These are phyloP conservation scores for Lactarius deliciosus DNA, from an alignment of 768 basidiomycete species.

Conservation along the genomic window DNA sequence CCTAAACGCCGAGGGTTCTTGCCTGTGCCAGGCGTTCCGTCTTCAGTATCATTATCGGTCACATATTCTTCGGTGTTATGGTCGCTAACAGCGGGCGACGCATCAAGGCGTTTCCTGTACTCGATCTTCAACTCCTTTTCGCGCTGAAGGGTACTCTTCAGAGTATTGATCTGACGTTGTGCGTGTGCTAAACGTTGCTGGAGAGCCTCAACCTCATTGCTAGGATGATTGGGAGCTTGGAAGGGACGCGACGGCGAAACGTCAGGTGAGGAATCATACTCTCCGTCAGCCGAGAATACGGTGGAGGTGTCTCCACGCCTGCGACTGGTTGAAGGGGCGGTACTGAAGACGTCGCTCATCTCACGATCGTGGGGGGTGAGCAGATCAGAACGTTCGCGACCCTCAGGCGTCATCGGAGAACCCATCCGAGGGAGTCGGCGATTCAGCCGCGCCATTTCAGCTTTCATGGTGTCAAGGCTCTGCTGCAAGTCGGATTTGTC, in stretches of 20 bases:
- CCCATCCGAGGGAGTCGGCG: conserved; percentile 64
- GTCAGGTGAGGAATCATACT: conserved; percentile 57
- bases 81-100: conserved; percentile 43
- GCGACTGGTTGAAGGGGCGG: conserved; percentile 57
- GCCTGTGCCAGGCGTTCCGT: conserved; percentile 21
- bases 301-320: conserved; percentile 54
- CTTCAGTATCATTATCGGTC: conserved; percentile 48
- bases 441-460: conserved; percentile 65
- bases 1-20: conserved; percentile 23
- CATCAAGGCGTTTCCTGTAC: conserved; percentile 51
- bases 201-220: conserved; percentile 77
- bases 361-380: conserved; percentile 59
- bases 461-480: conserved; percentile 71
- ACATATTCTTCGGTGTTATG: conserved; percentile 45
- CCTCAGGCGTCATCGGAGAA: conserved; percentile 72
- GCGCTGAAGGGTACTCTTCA: conserved; percentile 73
- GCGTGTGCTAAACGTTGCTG: conserved; percentile 83
- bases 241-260: conserved; percentile 60
- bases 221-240: conserved; percentile 71
- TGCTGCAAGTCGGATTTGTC: conserved; percentile 93
- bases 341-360: conserved; percentile 66
- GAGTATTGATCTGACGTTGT: conserved; percentile 79
- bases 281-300: conserved; percentile 45
- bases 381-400: conserved; percentile 33
- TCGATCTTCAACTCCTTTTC: conserved; percentile 84